Conservation (phyloP, 1,139 yeast species). For the Candida neerlandica region DNA sequence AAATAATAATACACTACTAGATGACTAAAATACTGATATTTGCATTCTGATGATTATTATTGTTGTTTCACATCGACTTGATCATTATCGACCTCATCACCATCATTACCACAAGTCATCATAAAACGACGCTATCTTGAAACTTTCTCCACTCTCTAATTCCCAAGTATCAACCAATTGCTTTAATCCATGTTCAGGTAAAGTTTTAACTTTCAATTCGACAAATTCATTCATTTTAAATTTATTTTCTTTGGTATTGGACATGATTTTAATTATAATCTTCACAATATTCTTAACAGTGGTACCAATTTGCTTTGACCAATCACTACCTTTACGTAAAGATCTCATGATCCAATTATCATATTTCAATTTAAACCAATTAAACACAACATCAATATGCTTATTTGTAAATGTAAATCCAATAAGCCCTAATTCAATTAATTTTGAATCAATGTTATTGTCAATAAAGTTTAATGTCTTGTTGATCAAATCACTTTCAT, state of each 20-base stretch:
- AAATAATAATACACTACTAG: background rate
- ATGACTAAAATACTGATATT: background rate
- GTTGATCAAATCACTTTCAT: conserved; percentile 45
- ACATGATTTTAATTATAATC: conserved; percentile 46
- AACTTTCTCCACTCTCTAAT: conserved; percentile 23
- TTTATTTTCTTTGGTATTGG: conserved; percentile 21
- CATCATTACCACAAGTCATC: conserved; percentile 6
- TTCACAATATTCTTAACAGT: conserved; percentile 45
- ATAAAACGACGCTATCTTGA: conserved; percentile 9
- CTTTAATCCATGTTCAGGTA: conserved; percentile 40
- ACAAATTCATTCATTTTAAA: conserved; percentile 28
- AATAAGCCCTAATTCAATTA: conserved; percentile 56
- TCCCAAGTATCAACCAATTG: conserved; percentile 24
- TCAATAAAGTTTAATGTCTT: conserved; percentile 58
- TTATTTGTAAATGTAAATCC: conserved; percentile 36
- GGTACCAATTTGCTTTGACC: conserved; percentile 40
- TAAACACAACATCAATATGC: conserved; percentile 40
- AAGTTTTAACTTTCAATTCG: conserved; percentile 26
- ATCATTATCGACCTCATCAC: background rate
- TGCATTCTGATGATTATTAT: background rate
- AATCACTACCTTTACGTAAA: conserved; percentile 45
- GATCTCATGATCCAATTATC: conserved; percentile 52
- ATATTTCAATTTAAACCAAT: conserved; percentile 57
- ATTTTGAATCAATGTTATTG: conserved; percentile 54
- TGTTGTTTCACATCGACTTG: background rate